Conservation (phyloP, 2,329 filamentous ascomycete species). For the Trichoderma sp. region DNA sequence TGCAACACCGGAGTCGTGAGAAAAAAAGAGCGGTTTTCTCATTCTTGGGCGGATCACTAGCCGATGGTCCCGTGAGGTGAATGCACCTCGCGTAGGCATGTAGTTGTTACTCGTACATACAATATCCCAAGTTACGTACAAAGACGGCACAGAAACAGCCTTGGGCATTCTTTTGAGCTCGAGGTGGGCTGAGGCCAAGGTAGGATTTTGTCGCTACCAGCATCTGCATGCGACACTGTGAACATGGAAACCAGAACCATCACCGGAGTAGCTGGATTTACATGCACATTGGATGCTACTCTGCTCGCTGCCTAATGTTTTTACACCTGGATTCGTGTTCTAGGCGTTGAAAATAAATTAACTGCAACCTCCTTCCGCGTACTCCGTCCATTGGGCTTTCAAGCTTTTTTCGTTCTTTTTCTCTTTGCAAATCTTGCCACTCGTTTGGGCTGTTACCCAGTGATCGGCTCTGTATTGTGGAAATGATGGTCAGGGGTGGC, state of each 20-base stretch:
- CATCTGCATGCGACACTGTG: constrained; percentile 7
- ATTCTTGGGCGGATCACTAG: background rate
- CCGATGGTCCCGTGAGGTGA: constrained; percentile 4
- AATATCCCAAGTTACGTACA: background rate
- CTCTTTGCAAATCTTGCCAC: background rate
- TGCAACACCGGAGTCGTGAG: background rate
- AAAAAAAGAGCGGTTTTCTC: background rate
- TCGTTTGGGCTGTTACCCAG: background rate
- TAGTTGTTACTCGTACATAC: background rate
- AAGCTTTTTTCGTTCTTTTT: background rate
- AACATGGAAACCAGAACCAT: background rate
- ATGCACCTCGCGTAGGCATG: background rate
- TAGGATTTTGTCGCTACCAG: background rate
- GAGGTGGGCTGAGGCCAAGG: background rate
- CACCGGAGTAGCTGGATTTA: background rate
- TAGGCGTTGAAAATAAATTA: background rate
- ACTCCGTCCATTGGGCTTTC: background rate
- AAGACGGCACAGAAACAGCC: background rate
- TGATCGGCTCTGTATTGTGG: constrained; percentile 11
- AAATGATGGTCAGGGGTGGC: constrained; percentile 16
- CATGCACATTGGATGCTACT: background rate
- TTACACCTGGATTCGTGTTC: background rate
- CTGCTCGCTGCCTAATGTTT: background rate
- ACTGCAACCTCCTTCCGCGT: background rate
- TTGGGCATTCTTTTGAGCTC: background rate